These are phyloP conservation scores for Xenosphaeropsis pyriputrescens DNA, from an alignment of 2,329 filamentous ascomycete genomes.

Conservation along the genomic window DNA sequence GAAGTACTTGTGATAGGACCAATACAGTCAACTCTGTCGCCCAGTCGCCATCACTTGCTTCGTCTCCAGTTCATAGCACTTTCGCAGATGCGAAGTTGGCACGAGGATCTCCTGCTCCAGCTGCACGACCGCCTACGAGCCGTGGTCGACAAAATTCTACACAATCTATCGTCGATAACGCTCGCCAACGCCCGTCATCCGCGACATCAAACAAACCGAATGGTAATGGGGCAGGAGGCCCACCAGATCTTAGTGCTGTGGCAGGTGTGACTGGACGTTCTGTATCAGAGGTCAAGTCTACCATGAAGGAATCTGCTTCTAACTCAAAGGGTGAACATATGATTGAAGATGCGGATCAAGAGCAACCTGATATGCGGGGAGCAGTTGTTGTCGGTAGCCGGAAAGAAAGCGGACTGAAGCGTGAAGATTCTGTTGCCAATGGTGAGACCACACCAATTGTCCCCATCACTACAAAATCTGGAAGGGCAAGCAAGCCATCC, in stretches of 20 bases:
- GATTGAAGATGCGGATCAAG: slow-evolving; percentile 17
- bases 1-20: slow-evolving; percentile 17
- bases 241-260: slow-evolving; percentile 16
- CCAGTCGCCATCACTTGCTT: slow-evolving; percentile 56
- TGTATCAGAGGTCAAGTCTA: slow-evolving; percentile 31
- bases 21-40: slow-evolving; percentile 31
- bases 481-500: slow-evolving; percentile 50
- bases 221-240: slow-evolving; percentile 23
- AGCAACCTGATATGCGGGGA: slow-evolving; percentile 14
- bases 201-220: slow-evolving; percentile 48
- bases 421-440: slow-evolving; percentile 31
- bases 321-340: slow-evolving; percentile 17
- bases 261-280: slow-evolving; percentile 17
- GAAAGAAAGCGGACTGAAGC: slow-evolving; percentile 29
- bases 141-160: slow-evolving; percentile 65
- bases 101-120: slow-evolving; percentile 45
- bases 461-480: slow-evolving; percentile 42
- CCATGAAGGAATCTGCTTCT: slow-evolving; percentile 32
- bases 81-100: slow-evolving; percentile 44
- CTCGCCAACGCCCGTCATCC: slow-evolving; percentile 38
- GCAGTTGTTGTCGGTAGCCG: slow-evolving; percentile 20
- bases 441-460: slow-evolving; percentile 21
- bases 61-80: slow-evolving; percentile 60
- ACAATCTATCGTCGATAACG: slow-evolving; percentile 39
- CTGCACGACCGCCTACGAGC: slow-evolving; percentile 49